A percentile compares a stretch with the other conserved stretches of the same genome.
phyloP scores from a whole-genome alignment of 768 basidiomycete genomes.

The Cytidiella melzeri region DNA sequence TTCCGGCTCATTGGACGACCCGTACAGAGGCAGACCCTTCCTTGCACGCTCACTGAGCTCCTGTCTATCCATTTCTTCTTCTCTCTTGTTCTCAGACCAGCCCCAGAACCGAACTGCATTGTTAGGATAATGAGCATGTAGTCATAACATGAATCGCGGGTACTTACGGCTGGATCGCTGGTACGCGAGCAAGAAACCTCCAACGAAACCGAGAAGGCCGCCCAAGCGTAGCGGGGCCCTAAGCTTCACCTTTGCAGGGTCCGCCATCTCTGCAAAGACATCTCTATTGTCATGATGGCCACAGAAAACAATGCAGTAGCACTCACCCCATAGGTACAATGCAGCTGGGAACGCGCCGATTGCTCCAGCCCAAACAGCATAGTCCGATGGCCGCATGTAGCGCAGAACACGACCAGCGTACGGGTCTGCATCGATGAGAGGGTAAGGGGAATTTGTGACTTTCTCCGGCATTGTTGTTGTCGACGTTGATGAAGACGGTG shows the following conservation, averaged over 20 bases:
- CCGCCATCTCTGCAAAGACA: constrained; percentile 36
- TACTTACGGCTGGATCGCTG: constrained; percentile 80
- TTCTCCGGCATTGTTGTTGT: constrained; percentile 43
- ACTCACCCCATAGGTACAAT: constrained; percentile 78
- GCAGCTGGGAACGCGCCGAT: constrained; percentile 80
- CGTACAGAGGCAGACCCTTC: constrained; percentile 83
- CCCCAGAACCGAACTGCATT: constrained; percentile 86
- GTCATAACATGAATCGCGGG: constrained; percentile 2
- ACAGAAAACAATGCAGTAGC: constrained; percentile 20
- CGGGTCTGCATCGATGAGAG: constrained; percentile 92
- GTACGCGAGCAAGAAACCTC: constrained; percentile 91
- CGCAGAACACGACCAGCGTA: constrained; percentile 81
- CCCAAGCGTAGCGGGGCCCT: constrained; percentile 45
- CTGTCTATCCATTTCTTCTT: constrained; percentile 67
- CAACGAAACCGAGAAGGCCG: constrained; percentile 77
- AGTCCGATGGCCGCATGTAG: constrained; percentile 87
- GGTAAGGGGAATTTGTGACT: constrained; percentile 62
- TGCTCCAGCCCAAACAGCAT: constrained; percentile 73
- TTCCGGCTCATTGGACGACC: constrained; percentile 70
- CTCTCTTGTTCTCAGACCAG: constrained; percentile 84
- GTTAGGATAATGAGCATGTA: background rate
- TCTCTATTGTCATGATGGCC: constrained; percentile 5
- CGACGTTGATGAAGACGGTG: constrained; percentile 14
- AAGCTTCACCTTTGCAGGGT: constrained; percentile 33
- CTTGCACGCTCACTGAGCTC: constrained; percentile 72